Evolutionary conservation across 345 rosid species (phyloP).

Genomic region (Dimocarpus longan): DNA sequence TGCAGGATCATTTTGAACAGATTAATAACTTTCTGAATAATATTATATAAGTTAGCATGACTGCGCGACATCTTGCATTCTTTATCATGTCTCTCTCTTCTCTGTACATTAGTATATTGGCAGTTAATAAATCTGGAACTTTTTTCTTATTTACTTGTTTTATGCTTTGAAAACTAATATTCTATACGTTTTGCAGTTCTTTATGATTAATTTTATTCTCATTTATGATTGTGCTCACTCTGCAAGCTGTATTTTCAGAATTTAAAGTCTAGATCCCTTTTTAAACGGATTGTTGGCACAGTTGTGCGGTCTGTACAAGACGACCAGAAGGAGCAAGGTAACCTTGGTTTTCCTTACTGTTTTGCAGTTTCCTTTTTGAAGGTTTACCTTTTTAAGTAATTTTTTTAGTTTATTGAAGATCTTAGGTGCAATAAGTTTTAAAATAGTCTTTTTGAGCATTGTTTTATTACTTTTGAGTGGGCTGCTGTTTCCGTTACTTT

Average conservation of each 20-base stretch:
- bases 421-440: background rate
- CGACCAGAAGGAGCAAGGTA: conserved; percentile 98
- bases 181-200: background rate
- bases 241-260: conserved; percentile 46
- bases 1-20: background rate
- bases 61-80: background rate
- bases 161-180: background rate
- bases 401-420: background rate
- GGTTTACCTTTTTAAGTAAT: background rate
- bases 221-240: conserved; percentile 23
- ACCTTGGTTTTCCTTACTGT: conserved; percentile 14
- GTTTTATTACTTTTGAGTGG: background rate
- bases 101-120: background rate
- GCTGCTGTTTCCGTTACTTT: background rate
- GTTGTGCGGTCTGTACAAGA: conserved; percentile 90
- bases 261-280: conserved; percentile 72
- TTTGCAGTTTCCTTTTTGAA: background rate
- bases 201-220: background rate
- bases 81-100: background rate
- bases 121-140: background rate
- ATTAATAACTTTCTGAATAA: no score
- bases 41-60: background rate
- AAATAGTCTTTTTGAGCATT: background rate
- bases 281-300: conserved; percentile 80
- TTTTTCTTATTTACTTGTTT: background rate